Conservation (phyloP, 2,329 filamentous ascomycete species). For the Leptosphaerulina australis region DNA sequence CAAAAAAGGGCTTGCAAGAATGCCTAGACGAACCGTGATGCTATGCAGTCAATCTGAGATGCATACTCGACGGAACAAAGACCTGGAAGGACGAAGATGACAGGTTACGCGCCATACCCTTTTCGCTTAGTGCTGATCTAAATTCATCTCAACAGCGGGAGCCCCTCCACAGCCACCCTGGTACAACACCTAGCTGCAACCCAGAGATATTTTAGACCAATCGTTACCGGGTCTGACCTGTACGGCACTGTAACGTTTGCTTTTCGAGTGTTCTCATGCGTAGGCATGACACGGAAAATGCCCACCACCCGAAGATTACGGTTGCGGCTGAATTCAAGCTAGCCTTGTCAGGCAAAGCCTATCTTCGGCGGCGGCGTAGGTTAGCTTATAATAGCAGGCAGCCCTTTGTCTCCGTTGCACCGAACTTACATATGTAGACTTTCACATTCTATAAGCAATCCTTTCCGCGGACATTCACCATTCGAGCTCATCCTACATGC, state of each 20-base stretch:
- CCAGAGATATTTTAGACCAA: conserved; percentile 2
- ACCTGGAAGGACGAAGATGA: background rate
- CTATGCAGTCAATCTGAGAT: too few relatives aligned
- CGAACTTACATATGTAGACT: too few relatives aligned
- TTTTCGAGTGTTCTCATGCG: background rate
- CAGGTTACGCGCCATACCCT: background rate
- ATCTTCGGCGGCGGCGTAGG: conserved; percentile 2
- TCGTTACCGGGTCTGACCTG: background rate
- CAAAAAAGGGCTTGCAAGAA: too few relatives aligned
- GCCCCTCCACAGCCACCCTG: conserved; percentile 7
- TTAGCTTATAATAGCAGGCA: conserved; percentile 9
- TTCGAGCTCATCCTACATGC: too few relatives aligned
- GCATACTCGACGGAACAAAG: background rate
- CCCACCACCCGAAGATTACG: background rate
- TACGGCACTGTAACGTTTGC: conserved; percentile 1
- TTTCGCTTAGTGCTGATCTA: conserved; percentile 8
- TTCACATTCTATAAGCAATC: too few relatives aligned
- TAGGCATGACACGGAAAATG: background rate
- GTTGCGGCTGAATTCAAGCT: conserved; percentile 7
- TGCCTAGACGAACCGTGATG: too few relatives aligned
- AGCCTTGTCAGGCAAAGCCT: background rate
- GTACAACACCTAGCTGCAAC: background rate
- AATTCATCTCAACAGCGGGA: background rate
- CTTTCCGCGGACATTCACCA: too few relatives aligned
- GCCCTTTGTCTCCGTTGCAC: too few relatives aligned